Base-by-base conservation (phyloP, 805 yeast genomes). In the Komagataella pseudopastoris region DNA sequence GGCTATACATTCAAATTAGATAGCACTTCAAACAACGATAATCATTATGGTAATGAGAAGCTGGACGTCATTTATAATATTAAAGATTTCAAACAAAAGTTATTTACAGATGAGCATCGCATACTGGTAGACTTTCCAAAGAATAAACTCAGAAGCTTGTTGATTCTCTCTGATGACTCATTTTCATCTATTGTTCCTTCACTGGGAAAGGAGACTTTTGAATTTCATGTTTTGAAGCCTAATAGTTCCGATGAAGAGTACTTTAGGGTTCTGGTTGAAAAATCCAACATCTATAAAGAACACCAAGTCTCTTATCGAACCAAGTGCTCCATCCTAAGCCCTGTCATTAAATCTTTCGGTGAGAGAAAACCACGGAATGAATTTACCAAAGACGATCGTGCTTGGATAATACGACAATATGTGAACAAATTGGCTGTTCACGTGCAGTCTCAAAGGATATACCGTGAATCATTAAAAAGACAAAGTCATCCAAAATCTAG, bases 391-490 rank as follows among this genome's bases (percentile, higher is more conserved):
- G 68, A 70, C 50, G 76, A 71, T 48, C 63, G 80, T 48, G 67
- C 74, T 0, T 48, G 54, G 14, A 75, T 83, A 24, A 75, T 83
- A 14, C 53, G 66, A 23, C 62, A 61, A 7, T 84, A 78, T 59
- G 65, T 83, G 30, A 67, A 65, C 18, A 71, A 66, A 48, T 58
- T 83, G 49, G 85, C 86, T 14, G 74, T 78, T 51, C 72, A 76
- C 52, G 78, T 83, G 14, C 90, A 84, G 63, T 77, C 81, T n/a
- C 78, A 77, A 8, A 65, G 90, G 49, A 75, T 84, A 8, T 82
- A 75, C 62, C 76, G 74, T 57, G 82, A 80, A 2, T 61, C 71
- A 22, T 51, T 72, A 47, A 58, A 55, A 48, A 53, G 63, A 1
- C 63, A 53, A 45, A 24, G 17, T 43, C 23, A 5, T n/a, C 14